Percentiles rank a stretch among this genome's conserved stretches.
These are phyloP conservation scores for Geotrichum cucujoidarum DNA, from an alignment of 1,139 yeast species.

Conservation along the genomic window DNA sequence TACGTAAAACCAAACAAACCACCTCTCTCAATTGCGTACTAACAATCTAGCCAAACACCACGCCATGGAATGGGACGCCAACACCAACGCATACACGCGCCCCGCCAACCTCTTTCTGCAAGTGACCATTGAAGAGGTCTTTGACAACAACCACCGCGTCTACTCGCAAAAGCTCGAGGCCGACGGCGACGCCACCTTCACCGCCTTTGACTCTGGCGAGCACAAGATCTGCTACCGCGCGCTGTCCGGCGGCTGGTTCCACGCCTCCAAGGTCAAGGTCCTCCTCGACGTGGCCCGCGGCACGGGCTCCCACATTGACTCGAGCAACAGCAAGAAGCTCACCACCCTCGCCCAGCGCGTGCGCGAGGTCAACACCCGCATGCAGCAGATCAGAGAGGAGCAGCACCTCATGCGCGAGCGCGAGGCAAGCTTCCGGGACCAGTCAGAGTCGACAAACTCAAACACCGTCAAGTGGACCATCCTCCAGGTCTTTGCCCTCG, in stretches of 20 bases:
- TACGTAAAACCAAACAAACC: conserved; percentile 19
- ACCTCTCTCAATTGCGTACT: not conserved
- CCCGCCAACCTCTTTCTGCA: conserved; percentile 46
- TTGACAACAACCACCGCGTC: conserved; percentile 64
- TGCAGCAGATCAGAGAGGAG: conserved; percentile 56
- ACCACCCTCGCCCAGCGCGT: conserved; percentile 52
- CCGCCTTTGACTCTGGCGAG: conserved; percentile 66
- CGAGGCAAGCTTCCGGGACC: conserved; percentile 63
- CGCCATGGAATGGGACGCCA: conserved; percentile 52
- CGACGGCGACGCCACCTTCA: conserved; percentile 61
- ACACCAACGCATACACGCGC: conserved; percentile 43
- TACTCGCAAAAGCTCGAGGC: conserved; percentile 59
- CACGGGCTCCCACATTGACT: conserved; percentile 48
- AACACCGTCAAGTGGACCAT: conserved; percentile 63
- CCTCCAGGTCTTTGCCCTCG: conserved; percentile 53
- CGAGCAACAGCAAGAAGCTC: conserved; percentile 47
- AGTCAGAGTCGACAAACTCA: conserved; percentile 60
- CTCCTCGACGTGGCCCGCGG: conserved; percentile 50
- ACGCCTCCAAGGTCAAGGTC: conserved; percentile 46
- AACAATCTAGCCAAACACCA: conserved; percentile 41
- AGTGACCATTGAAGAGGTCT: conserved; percentile 57
- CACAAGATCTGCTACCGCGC: conserved; percentile 70
- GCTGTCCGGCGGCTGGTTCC: conserved; percentile 56
- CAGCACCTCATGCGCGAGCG: conserved; percentile 64
- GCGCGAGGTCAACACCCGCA: conserved; percentile 49